Evolutionary conservation across 2,329 filamentous ascomycete genomes (phyloP).

Genomic region (Gyromitra esculenta): DNA sequence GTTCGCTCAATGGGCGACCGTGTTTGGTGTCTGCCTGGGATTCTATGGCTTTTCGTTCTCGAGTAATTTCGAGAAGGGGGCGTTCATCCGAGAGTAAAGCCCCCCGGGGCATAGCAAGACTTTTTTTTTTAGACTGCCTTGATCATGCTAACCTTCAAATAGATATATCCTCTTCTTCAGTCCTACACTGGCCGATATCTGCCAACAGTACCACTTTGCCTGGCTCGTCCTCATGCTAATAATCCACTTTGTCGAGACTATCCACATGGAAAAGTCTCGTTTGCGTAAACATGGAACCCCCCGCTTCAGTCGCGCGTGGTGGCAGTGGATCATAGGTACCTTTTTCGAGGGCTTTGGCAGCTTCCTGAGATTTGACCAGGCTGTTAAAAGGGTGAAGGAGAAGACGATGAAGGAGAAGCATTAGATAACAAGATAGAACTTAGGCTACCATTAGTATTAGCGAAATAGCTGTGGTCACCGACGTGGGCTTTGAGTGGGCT

Average conservation of each 20-base stretch:
- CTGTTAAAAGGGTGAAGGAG: constrained; percentile 63
- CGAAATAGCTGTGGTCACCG: neutral
- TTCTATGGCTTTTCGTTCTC: constrained; percentile 64
- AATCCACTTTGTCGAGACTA: constrained; percentile 74
- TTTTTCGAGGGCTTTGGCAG: constrained; percentile 68
- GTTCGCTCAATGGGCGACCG: constrained; percentile 59
- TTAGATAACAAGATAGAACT: constrained; percentile 1
- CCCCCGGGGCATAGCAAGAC: neutral
- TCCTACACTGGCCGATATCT: constrained; percentile 67
- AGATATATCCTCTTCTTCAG: constrained; percentile 67
- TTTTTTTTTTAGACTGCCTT: no score
- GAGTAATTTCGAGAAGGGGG: constrained; percentile 65
- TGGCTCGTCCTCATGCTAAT: constrained; percentile 70
- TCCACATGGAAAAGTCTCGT: constrained; percentile 65
- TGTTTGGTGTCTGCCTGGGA: constrained; percentile 67
- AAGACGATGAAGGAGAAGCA: constrained; percentile 31
- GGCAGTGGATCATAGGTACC: constrained; percentile 66
- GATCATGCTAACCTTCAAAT: neutral
- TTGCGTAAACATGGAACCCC: constrained; percentile 65
- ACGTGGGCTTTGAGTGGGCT: neutral
- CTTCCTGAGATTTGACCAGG: constrained; percentile 66
- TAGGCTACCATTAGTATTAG: neutral
- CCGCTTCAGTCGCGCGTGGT: constrained; percentile 65
- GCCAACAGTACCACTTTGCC: constrained; percentile 64
- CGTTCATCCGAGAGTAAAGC: constrained; percentile 65